Base-by-base conservation (phyloP, 1,284 basidiomycete genomes). In the Cryptococcus neoformans region DNA sequence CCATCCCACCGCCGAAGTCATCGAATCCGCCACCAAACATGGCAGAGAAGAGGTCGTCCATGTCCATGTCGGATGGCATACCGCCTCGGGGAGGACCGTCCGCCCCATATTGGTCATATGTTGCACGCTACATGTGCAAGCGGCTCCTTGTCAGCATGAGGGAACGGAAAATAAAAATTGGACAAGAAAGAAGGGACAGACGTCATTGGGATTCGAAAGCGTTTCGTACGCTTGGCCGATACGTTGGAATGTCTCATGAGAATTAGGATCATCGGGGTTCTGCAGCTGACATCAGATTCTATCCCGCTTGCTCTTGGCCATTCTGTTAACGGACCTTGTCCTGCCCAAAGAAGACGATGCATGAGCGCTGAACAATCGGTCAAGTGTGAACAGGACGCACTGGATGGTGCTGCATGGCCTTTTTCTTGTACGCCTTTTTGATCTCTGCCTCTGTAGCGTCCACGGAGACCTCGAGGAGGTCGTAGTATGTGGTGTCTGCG, bases 211-310 rank as follows among this genome's bases (percentile, higher is more conserved):
- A 69, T 94, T 89, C 65, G 84, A 87, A 11, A 96, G 80, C 44
- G 90, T 87, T 74, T 95, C 92, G 68, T 95, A 96, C 84, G 92
- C 92, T 36, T 89, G 86, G 47, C 85, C 87, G 76, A 95, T 87
- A 65, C 90, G 88, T 74, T 95, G 92, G 67, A 95, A 95, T 57
- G 87, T 89, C 66, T 77, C 76, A 55, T 86, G 82, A 45, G 85
- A 85, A 37, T 87, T 86, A 63, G 71, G 74, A 60, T 73, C 64
- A 55, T 76, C 76, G 7, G 77, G 75, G 58, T 79, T 79, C 74
- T 78, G 49, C 44, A 10, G 37, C 9, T 12, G 36, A 36, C 12
- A 17, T 28, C 16, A 14, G 14, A 48, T 6, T 21, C 6, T 6
- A 48, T 6, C 21, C 16, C 14, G 3, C n/a, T 28, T 34, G 34